phyloP scores from a whole-genome alignment of 73 alveolate species.

The Paramecium sonneborni region DNA sequence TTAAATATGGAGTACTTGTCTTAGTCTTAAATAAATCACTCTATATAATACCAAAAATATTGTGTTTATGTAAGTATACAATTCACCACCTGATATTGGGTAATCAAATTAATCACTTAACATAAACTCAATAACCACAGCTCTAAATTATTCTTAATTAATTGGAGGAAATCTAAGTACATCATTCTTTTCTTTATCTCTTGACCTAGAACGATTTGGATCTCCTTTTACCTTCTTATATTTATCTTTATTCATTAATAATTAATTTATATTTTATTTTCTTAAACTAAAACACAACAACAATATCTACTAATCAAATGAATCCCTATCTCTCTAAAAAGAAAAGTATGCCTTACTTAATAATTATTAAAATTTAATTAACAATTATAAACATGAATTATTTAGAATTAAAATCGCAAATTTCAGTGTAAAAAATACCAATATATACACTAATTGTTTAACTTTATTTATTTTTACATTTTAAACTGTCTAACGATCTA shows the following conservation, averaged over 20 bases:
- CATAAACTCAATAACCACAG: conserved; percentile 59
- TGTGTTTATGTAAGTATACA: conserved; percentile 26
- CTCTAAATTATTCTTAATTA: conserved; percentile 59
- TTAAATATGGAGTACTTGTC: conserved; percentile 51
- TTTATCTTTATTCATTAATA: conserved; percentile 34
- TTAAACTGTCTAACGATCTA: not conserved
- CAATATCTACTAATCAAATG: too few relatives aligned
- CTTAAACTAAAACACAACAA: too few relatives aligned
- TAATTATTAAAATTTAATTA: too few relatives aligned
- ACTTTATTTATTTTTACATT: not conserved
- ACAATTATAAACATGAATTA: not conserved
- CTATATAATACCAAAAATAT: conserved; percentile 11
- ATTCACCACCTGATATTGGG: conserved; percentile 61
- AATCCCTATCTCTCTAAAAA: too few relatives aligned
- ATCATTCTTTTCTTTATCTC: conserved; percentile 58
- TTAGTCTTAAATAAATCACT: conserved; percentile 14
- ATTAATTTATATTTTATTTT: not conserved
- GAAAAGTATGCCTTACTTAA: too few relatives aligned
- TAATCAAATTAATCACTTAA: conserved; percentile 66
- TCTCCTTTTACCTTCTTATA: conserved; percentile 16
- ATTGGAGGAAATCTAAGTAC: conserved; percentile 59
- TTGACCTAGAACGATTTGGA: conserved; percentile 5
- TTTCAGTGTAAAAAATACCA: not conserved
- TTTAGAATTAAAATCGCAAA: not conserved
- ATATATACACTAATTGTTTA: not conserved